These are phyloP conservation scores for Mycena albidolilacea DNA, from an alignment of 768 basidiomycete genomes.

Conservation along the genomic window DNA sequence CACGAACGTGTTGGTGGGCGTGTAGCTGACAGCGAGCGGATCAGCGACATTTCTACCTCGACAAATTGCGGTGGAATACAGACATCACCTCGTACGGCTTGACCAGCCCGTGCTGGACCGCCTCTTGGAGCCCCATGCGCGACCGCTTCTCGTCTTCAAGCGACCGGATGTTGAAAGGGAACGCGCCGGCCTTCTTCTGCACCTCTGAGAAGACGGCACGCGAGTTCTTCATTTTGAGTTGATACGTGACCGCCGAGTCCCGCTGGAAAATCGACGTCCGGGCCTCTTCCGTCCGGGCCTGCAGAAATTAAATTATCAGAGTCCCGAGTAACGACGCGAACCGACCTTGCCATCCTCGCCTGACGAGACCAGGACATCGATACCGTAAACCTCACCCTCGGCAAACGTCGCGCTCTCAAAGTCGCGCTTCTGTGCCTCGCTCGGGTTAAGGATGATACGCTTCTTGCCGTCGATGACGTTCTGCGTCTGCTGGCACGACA, in stretches of 20 bases:
- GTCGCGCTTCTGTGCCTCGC: conserved; percentile 86
- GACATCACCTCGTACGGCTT: conserved; percentile 96
- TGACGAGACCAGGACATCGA: conserved; percentile 92
- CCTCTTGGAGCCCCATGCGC: conserved; percentile 95
- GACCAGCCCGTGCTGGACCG: conserved; percentile 93
- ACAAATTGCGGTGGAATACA: conserved; percentile 48
- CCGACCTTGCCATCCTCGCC: conserved; percentile 92
- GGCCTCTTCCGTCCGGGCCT: conserved; percentile 93
- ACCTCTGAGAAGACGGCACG: conserved; percentile 97
- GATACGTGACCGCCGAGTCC: conserved; percentile 89
- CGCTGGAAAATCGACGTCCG: conserved; percentile 95
- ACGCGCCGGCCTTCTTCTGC: conserved; percentile 97
- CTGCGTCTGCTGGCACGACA: conserved; percentile 95
- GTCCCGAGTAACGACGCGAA: conserved; percentile 24
- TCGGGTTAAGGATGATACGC: conserved; percentile 92
- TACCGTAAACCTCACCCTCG: conserved; percentile 95
- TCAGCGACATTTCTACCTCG: conserved; percentile 4
- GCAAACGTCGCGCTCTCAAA: conserved; percentile 89
- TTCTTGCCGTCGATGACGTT: conserved; percentile 98
- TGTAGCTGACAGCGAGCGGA: conserved; percentile 67
- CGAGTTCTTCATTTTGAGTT: conserved; percentile 98
- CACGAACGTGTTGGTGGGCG: conserved; percentile 86
- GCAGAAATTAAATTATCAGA: conserved; percentile 27
- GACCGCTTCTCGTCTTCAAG: conserved; percentile 97
- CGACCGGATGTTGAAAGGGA: conserved; percentile 96